Conservation (phyloP, 192 early-diverging fungal species). For the Backusella psychrophila region DNA sequence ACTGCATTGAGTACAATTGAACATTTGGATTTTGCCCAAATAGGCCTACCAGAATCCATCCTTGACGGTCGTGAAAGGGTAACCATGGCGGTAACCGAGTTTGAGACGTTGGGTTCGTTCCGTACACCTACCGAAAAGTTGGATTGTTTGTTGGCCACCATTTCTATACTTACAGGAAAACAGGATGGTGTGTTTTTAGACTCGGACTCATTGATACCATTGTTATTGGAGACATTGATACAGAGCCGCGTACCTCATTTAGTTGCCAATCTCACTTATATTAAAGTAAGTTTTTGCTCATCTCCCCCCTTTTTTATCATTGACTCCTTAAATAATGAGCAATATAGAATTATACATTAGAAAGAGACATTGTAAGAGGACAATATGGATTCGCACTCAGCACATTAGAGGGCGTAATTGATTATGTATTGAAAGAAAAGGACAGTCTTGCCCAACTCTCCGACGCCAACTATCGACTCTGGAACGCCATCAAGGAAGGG, state of each 20-base stretch:
- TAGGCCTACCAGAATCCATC: conserved; percentile 40
- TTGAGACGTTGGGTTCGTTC: conserved; percentile 42
- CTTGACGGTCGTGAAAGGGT: conserved; percentile 33
- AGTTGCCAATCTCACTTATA: conserved; percentile 44
- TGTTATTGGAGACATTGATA: conserved; percentile 45
- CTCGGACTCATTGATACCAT: conserved; percentile 46
- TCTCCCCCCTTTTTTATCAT: not conserved
- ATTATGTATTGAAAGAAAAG: conserved; percentile 36
- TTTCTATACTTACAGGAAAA: conserved; percentile 21
- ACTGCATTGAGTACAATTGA: conserved; percentile 30
- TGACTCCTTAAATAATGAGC: not conserved
- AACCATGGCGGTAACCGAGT: conserved; percentile 35
- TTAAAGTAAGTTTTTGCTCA: conserved; percentile 23
- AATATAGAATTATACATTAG: conserved; percentile 40
- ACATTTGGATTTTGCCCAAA: conserved; percentile 45
- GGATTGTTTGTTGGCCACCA: conserved; percentile 38
- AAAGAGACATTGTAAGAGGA: conserved; percentile 37
- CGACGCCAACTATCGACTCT: conserved; percentile 33
- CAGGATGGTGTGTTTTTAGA: conserved; percentile 6
- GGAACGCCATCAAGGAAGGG: conserved; percentile 32
- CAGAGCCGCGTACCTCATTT: conserved; percentile 46
- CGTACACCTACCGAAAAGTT: conserved; percentile 52
- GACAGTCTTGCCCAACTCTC: conserved; percentile 34
- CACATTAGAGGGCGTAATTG: conserved; percentile 47
- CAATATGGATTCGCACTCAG: conserved; percentile 47